These are phyloP conservation scores for Xylaria venustula DNA, from an alignment of 495 filamentous ascomycete species.

Conservation along the genomic window DNA sequence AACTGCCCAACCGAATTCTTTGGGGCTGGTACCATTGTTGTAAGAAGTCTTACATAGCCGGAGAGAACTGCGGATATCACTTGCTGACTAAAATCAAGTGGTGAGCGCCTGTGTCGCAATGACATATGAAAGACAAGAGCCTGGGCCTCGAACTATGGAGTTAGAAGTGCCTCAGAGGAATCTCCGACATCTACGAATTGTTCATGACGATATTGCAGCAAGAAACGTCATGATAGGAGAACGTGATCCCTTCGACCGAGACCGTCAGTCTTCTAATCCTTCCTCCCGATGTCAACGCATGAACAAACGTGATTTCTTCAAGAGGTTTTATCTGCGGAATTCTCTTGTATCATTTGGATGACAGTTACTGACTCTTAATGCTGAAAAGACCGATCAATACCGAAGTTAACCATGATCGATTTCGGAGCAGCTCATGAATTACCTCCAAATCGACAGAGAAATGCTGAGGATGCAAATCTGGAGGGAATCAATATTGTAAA, in stretches of 20 bases:
- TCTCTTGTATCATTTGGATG: not conserved
- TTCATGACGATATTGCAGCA: not conserved
- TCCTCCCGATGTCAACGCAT: not conserved
- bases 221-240: not conserved
- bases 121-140: not conserved
- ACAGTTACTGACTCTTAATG: not conserved
- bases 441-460: not conserved
- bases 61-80: not conserved
- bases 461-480: not conserved
- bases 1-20: slow-evolving; percentile 5
- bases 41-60: not conserved
- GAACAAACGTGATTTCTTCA: not conserved
- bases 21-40: slow-evolving; percentile 5
- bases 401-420: not conserved
- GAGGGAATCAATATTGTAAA: not conserved
- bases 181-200: not conserved
- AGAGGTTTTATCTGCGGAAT: not conserved
- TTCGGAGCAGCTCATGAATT: not conserved
- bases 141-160: not conserved
- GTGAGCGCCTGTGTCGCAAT: slow-evolving; percentile 7
- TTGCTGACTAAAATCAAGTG: slow-evolving; percentile 6
- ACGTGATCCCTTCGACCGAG: not conserved
- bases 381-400: not conserved
- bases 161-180: not conserved
- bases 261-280: not conserved